Conservation (phyloP, 768 basidiomycete genomes). For the Boletales sp. region DNA sequence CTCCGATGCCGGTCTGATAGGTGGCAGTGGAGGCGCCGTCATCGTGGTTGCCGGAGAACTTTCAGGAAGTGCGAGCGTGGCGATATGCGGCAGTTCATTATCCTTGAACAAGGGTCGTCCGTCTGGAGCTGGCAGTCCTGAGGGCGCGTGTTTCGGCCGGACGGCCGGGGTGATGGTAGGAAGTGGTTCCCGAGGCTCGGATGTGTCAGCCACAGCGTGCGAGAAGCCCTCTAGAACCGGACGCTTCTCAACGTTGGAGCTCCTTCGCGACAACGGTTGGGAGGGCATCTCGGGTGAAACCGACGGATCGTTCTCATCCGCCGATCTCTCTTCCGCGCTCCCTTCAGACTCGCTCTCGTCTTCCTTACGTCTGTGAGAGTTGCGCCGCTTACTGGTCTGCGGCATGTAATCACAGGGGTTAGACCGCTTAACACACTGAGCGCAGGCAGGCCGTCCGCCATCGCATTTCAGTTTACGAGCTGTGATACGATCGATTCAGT, state of each 20-base stretch:
- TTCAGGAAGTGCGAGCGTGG: slow-evolving; percentile 61
- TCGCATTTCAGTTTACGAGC: slow-evolving; percentile 89
- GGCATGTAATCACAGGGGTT: slow-evolving; percentile 81
- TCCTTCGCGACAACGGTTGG: slow-evolving; percentile 34
- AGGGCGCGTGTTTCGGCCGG: slow-evolving; percentile 27
- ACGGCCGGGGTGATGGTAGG: slow-evolving; percentile 34
- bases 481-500: slow-evolving; percentile 32
- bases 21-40: slow-evolving; percentile 62
- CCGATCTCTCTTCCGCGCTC: slow-evolving; percentile 58
- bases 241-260: slow-evolving; percentile 35
- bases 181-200: slow-evolving; percentile 46
- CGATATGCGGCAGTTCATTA: slow-evolving; percentile 68
- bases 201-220: slow-evolving; percentile 28
- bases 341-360: slow-evolving; percentile 59
- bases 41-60: slow-evolving; percentile 52
- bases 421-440: slow-evolving; percentile 76
- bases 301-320: slow-evolving; percentile 47
- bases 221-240: slow-evolving; percentile 31
- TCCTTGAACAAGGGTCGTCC: slow-evolving; percentile 51
- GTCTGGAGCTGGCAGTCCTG: slow-evolving; percentile 22
- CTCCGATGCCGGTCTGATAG: slow-evolving; percentile 63
- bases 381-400: slow-evolving; percentile 67
- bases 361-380: slow-evolving; percentile 58
- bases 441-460: slow-evolving; percentile 78
- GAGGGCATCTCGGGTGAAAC: slow-evolving; percentile 51